phyloP scores from a whole-genome alignment of 768 basidiomycete species.

The Gymnopilus dilepis region DNA sequence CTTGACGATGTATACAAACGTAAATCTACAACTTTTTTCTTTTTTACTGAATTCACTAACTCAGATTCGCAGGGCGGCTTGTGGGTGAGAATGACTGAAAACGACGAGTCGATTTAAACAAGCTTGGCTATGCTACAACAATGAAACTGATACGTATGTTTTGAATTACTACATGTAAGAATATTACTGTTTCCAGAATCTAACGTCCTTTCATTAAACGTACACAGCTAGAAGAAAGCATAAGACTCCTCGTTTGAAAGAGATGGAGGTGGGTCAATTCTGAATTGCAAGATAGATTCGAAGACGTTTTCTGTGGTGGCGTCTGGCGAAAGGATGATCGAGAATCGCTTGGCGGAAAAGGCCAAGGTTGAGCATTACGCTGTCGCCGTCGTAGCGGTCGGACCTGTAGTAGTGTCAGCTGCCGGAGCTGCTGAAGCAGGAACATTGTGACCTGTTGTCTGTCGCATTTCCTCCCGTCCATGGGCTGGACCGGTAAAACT shows the following conservation, averaged over 20 bases:
- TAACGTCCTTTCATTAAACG: neutral
- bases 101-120: slow-evolving; percentile 25
- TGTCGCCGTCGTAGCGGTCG: neutral
- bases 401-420: neutral
- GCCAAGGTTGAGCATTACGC: neutral
- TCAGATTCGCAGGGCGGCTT: slow-evolving; percentile 50
- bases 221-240: neutral
- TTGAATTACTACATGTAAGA: neutral
- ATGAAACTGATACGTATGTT: neutral
- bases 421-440: slow-evolving; percentile 11
- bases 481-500: slow-evolving; percentile 24
- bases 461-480: slow-evolving; percentile 16
- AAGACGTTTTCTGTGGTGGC: neutral
- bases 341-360: neutral
- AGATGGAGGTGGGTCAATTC: neutral
- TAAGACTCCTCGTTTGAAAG: neutral
- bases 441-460: slow-evolving; percentile 7
- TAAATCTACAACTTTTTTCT: slow-evolving; percentile 28
- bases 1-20: slow-evolving; percentile 58
- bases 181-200: neutral
- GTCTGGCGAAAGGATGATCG: neutral
- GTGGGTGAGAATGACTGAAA: slow-evolving; percentile 56
- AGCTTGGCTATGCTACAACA: neutral
- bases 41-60: neutral
- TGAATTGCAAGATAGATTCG: neutral